These are phyloP conservation scores for Mycena citricolor DNA, from an alignment of 1,284 basidiomycete genomes.

Conservation along the genomic window DNA sequence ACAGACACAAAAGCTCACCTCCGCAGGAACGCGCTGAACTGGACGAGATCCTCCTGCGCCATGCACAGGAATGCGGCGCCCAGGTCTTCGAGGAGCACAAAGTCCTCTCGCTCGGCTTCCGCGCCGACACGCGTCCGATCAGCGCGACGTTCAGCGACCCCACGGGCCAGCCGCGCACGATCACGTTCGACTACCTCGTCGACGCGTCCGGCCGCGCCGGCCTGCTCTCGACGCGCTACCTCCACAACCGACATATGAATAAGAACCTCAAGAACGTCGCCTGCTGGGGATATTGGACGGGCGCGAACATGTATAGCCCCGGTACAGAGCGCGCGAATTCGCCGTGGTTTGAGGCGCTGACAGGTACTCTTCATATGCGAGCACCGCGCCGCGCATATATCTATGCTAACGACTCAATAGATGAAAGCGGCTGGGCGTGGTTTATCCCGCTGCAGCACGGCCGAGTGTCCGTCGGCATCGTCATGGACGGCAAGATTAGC, in stretches of 20 bases:
- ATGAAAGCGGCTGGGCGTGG: constrained; percentile 66
- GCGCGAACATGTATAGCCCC: constrained; percentile 33
- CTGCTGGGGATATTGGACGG: constrained; percentile 52
- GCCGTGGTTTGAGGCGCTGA: constrained; percentile 42
- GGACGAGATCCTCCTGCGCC: constrained; percentile 45
- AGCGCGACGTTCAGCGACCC: constrained; percentile 26
- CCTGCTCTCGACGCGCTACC: constrained; percentile 37
- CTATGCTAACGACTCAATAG: constrained; percentile 30
- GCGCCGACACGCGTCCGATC: constrained; percentile 27
- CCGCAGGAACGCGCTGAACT: constrained; percentile 45
- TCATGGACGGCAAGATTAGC: constrained; percentile 48
- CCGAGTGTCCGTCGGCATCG: constrained; percentile 56
- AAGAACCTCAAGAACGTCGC: constrained; percentile 47
- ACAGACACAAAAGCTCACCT: not conserved
- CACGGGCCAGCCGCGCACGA: constrained; percentile 29
- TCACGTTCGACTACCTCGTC: constrained; percentile 48
- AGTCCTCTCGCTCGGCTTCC: constrained; percentile 33
- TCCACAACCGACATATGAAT: constrained; percentile 6
- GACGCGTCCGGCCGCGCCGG: constrained; percentile 50
- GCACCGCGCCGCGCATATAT: not conserved
- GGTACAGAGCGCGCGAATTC: constrained; percentile 35
- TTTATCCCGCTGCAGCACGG: constrained; percentile 61
- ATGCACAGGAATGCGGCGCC: constrained; percentile 41
- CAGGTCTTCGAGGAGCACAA: constrained; percentile 41
- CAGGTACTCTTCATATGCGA: constrained; percentile 26